Percentiles rank a stretch among this genome's conserved stretches.
These are phyloP conservation scores for Trichoderma pleuroti DNA, from an alignment of 2,329 filamentous ascomycete genomes.

Conservation along the genomic window DNA sequence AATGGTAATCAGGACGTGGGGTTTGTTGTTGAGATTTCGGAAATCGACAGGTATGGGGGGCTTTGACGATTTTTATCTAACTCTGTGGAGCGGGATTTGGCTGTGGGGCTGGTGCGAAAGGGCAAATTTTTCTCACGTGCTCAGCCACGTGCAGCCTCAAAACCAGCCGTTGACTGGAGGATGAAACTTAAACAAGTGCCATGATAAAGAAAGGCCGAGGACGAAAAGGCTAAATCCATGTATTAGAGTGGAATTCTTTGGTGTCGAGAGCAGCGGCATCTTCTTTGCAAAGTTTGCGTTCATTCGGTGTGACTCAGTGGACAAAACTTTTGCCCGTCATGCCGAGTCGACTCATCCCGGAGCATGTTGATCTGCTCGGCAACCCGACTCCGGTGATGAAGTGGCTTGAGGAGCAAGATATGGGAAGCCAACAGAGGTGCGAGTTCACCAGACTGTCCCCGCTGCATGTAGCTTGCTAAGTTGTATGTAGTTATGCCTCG, in stretches of 20 bases:
- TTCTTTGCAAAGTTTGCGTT: not conserved
- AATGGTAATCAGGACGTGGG: constrained; percentile 60
- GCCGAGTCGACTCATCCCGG: constrained; percentile 24
- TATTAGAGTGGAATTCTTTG: not conserved
- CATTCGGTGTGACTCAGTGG: constrained; percentile 20
- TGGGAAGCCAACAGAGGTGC: constrained; percentile 36
- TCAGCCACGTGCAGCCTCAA: constrained; percentile 28
- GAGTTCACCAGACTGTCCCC: constrained; percentile 22
- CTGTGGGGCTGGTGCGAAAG: constrained; percentile 30
- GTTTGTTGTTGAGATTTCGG: constrained; percentile 25
- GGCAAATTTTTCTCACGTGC: constrained; percentile 38
- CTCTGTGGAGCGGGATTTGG: constrained; percentile 26
- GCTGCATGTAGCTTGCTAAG: constrained; percentile 15
- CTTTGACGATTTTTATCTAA: constrained; percentile 25
- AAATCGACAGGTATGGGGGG: constrained; percentile 11
- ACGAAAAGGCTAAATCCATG: not conserved
- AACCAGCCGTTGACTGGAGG: not conserved
- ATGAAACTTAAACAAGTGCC: not conserved
- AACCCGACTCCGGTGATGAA: constrained; percentile 37
- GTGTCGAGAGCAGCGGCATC: not conserved
- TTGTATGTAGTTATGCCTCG: constrained; percentile 31
- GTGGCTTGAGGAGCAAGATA: constrained; percentile 43
- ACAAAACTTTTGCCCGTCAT: constrained; percentile 16
- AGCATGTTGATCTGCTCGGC: constrained; percentile 34
- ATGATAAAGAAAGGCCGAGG: not conserved